Evolutionary conservation across 2,329 filamentous ascomycete species (phyloP).

Genomic region (Ramichloridium luteum): DNA sequence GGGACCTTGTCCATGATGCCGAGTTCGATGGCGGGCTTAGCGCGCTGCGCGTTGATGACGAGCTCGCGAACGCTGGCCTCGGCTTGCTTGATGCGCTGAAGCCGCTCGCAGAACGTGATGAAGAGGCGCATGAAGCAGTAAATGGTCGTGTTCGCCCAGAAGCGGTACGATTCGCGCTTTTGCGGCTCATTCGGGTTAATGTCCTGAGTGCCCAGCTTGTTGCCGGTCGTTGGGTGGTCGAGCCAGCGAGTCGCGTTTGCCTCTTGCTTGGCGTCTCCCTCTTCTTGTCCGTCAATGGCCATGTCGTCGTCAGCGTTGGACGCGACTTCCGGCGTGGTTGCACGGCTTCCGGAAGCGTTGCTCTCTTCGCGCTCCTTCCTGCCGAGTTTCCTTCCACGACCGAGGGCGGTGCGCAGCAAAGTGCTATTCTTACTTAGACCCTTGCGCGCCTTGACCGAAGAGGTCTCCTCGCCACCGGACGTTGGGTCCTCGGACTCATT

Average conservation of each 20-base stretch:
- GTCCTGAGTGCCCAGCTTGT: constrained; percentile 49
- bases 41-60: constrained; percentile 58
- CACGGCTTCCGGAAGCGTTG: constrained; percentile 66
- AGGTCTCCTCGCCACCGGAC: constrained; percentile 55
- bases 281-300: constrained; percentile 29
- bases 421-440: constrained; percentile 42
- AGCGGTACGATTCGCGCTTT: constrained; percentile 66
- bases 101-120: constrained; percentile 74
- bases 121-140: constrained; percentile 94
- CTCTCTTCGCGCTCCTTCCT: constrained; percentile 70
- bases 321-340: constrained; percentile 74
- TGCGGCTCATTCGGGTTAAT: constrained; percentile 69
- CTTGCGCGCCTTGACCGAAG: constrained; percentile 54
- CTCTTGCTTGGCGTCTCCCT: constrained; percentile 30
- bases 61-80: constrained; percentile 61
- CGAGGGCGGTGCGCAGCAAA: constrained; percentile 74
- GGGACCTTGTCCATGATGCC: constrained; percentile 70
- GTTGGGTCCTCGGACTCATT: constrained; percentile 63
- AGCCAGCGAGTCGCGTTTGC: constrained; percentile 56
- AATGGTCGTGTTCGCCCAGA: constrained; percentile 83
- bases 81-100: constrained; percentile 72
- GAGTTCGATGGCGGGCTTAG: constrained; percentile 72
- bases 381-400: constrained; percentile 58
- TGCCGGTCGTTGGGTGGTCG: constrained; percentile 44
- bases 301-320: constrained; percentile 69